These are phyloP conservation scores for Saccharomycopsis malanga DNA, from an alignment of 805 yeast genomes.

Conservation along the genomic window DNA sequence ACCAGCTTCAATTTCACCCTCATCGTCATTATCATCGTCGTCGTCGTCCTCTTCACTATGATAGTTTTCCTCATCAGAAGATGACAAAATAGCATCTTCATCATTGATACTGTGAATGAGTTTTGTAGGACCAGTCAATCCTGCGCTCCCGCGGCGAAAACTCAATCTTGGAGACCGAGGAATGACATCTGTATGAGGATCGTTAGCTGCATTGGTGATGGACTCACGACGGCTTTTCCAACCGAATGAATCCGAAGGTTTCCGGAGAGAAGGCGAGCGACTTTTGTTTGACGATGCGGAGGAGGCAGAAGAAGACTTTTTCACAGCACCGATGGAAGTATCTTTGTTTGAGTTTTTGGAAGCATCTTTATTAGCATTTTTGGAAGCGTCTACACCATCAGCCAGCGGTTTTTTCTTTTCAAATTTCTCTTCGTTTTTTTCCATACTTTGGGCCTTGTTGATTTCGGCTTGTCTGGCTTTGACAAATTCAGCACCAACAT, in stretches of 20 bases:
- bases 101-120: slow-evolving; percentile 25
- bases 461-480: slow-evolving; percentile 17
- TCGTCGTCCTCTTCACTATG: slow-evolving; percentile 29
- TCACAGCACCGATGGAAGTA: not conserved
- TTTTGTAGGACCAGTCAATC: not conserved
- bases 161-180: slow-evolving; percentile 17
- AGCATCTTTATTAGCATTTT: not conserved
- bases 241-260: slow-evolving; percentile 21
- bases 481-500: slow-evolving; percentile 33
- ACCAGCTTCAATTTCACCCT: slow-evolving; percentile 8
- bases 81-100: slow-evolving; percentile 33
- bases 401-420: not conserved
- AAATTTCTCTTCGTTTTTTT: not conserved
- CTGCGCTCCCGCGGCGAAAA: slow-evolving; percentile 6
- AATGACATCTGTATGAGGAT: slow-evolving; percentile 26
- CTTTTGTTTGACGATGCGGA: not conserved
- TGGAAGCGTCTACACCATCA: not conserved
- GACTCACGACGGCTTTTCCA: slow-evolving; percentile 21
- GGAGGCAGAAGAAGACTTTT: slow-evolving; percentile 29
- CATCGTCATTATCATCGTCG: slow-evolving; percentile 32
- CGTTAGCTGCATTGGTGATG: slow-evolving; percentile 8
- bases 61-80: slow-evolving; percentile 31
- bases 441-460: slow-evolving; percentile 9
- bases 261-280: slow-evolving; percentile 11
- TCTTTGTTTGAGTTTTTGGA: not conserved